A percentile compares a stretch with the other conserved stretches of the same genome.
These are phyloP conservation scores for Chrysanthemum makinoi DNA, from an alignment of 129 eudicot species.

Conservation along the genomic window DNA sequence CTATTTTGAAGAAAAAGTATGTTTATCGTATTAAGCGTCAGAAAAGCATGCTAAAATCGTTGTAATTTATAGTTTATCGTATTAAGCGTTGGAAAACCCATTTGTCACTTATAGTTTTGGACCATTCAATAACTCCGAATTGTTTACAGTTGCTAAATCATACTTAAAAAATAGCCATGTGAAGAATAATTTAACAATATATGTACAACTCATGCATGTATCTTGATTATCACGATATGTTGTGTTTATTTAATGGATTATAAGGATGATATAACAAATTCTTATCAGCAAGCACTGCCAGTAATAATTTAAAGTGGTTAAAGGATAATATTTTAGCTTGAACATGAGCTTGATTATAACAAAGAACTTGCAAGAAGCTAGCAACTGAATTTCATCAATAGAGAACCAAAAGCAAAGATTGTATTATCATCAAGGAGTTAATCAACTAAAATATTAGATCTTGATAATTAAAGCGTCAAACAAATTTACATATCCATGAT, in stretches of 20 bases:
- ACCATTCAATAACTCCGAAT: background rate
- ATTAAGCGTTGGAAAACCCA: background rate
- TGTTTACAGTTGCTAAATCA: background rate
- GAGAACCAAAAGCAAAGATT: background rate
- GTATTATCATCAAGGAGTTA: too few species aligned
- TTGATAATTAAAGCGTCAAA: background rate
- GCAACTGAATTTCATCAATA: background rate
- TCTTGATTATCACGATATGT: too few species aligned
- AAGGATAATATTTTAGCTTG: background rate
- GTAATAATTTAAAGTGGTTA: background rate
- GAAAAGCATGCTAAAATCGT: too few species aligned
- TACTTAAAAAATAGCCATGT: constrained; percentile 10
- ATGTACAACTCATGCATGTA: background rate
- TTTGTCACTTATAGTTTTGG: background rate
- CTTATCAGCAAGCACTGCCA: background rate
- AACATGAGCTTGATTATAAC: background rate
- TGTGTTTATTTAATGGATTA: too few species aligned
- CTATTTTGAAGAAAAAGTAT: too few species aligned
- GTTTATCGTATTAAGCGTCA: background rate
- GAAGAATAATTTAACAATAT: background rate
- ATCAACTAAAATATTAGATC: background rate
- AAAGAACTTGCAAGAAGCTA: too few species aligned
- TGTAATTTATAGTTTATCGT: too few species aligned
- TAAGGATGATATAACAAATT: background rate
- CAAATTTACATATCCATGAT: constrained; percentile 3